Conservation (phyloP, 208 protist species). For the Trypanosoma conorhini region DNA sequence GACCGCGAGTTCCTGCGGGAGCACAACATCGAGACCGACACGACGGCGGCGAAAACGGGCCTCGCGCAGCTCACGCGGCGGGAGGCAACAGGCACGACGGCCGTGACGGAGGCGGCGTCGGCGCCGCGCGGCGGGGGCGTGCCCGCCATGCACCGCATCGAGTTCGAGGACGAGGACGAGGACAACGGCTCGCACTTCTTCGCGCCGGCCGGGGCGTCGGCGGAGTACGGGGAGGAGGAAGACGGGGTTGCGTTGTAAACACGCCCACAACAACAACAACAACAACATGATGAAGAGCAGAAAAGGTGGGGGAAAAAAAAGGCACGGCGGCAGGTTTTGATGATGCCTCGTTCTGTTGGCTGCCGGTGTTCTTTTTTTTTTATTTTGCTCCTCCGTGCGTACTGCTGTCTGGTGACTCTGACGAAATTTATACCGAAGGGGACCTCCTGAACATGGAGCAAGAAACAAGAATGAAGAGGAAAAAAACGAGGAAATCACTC, state of each 20-base stretch:
- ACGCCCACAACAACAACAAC: neutral
- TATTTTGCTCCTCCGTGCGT: neutral
- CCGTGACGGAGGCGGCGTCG: neutral
- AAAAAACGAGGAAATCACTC: too few species aligned
- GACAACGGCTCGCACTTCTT: constrained; percentile 51
- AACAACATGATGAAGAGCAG: neutral
- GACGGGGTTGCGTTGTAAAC: constrained; percentile 39
- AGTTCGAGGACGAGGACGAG: constrained; percentile 31
- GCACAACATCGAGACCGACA: constrained; percentile 36
- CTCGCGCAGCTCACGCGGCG: constrained; percentile 17
- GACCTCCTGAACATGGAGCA: too few species aligned
- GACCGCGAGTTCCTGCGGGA: constrained; percentile 57
- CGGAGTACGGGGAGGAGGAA: constrained; percentile 35
- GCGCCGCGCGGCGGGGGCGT: neutral
- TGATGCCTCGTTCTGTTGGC: neutral
- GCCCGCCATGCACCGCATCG: constrained; percentile 14
- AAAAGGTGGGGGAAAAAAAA: neutral
- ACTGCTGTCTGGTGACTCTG: neutral
- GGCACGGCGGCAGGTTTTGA: neutral
- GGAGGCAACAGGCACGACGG: neutral
- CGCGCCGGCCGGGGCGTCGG: constrained; percentile 28
- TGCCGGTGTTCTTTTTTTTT: neutral
- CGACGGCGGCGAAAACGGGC: constrained; percentile 22
- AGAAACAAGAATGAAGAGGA: too few species aligned
- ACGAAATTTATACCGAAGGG: neutral